Evolutionary conservation across 768 basidiomycete genomes (phyloP).

Genomic region (Cyclocybe aegerita): DNA sequence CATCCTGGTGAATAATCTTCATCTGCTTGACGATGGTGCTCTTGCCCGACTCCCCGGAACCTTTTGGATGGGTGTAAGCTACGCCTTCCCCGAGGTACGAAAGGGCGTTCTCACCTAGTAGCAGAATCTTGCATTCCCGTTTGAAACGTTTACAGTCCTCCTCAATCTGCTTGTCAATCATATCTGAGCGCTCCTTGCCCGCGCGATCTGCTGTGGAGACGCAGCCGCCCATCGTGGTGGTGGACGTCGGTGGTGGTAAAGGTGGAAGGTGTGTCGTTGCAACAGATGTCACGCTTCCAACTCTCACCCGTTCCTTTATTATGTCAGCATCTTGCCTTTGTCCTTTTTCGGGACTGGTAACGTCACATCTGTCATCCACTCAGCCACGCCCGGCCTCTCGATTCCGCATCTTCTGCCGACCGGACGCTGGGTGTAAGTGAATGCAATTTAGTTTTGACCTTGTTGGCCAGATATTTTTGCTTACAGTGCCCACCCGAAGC

Average conservation of each 20-base stretch:
- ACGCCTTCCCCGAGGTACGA: neutral
- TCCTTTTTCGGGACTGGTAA: constrained; percentile 7
- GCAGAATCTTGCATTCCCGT: constrained; percentile 89
- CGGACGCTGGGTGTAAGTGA: no score
- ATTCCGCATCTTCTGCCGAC: neutral
- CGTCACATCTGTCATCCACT: neutral
- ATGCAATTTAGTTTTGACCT: no score
- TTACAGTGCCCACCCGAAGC: no score
- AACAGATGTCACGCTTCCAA: neutral
- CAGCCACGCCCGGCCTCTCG: neutral
- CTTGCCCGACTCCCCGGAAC: constrained; percentile 94
- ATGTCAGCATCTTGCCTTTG: constrained; percentile 8
- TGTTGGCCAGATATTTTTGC: no score
- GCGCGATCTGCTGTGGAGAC: constrained; percentile 57
- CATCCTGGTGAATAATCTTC: constrained; percentile 97
- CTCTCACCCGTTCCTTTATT: neutral
- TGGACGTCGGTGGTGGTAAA: neutral
- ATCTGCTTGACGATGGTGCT: constrained; percentile 97
- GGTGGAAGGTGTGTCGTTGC: neutral
- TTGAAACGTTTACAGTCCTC: constrained; percentile 82
- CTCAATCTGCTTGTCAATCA: constrained; percentile 82
- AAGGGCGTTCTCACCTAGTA: constrained; percentile 65
- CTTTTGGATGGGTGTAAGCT: constrained; percentile 35
- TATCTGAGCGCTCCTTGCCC: constrained; percentile 63
- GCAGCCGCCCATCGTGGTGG: constrained; percentile 64